A percentile compares a stretch with the other conserved stretches of the same genome.
Evolutionary conservation across 345 rosid species (phyloP).

Genomic region (Linum trigynum): DNA sequence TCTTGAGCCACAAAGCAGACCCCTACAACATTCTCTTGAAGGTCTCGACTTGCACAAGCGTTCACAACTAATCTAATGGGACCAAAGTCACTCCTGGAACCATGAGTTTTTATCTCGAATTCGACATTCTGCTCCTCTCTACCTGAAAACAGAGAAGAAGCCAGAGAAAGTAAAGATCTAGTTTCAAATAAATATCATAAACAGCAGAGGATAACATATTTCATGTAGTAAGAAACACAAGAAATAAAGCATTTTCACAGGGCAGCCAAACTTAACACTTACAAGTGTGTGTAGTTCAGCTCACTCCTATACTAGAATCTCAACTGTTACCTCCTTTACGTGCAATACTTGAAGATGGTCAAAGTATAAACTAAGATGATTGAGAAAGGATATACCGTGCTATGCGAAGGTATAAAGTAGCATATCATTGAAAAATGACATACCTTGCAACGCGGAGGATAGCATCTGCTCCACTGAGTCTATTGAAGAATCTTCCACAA

Average conservation of each 20-base stretch:
- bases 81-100: conserved; percentile 41
- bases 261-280: no score
- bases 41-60: conserved; percentile 88
- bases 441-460: conserved; percentile 74
- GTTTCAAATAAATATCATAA: neutral
- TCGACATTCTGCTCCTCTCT: conserved; percentile 75
- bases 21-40: conserved; percentile 72
- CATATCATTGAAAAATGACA: conserved; percentile 11
- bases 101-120: conserved; percentile 79
- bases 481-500: conserved; percentile 75
- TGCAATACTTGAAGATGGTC: no score
- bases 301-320: no score
- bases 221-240: no score
- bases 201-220: neutral
- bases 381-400: neutral
- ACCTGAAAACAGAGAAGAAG: conserved; percentile 40
- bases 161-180: conserved; percentile 1
- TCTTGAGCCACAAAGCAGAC: conserved; percentile 97
- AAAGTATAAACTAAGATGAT: neutral
- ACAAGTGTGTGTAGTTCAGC: no score
- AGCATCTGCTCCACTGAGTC: conserved; percentile 56
- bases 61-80: conserved; percentile 83
- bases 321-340: no score
- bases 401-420: no score
- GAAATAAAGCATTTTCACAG: no score